A percentile compares a stretch with the other conserved stretches of the same genome.
phyloP scores from a whole-genome alignment of 768 basidiomycete species.

The Russula virescens region DNA sequence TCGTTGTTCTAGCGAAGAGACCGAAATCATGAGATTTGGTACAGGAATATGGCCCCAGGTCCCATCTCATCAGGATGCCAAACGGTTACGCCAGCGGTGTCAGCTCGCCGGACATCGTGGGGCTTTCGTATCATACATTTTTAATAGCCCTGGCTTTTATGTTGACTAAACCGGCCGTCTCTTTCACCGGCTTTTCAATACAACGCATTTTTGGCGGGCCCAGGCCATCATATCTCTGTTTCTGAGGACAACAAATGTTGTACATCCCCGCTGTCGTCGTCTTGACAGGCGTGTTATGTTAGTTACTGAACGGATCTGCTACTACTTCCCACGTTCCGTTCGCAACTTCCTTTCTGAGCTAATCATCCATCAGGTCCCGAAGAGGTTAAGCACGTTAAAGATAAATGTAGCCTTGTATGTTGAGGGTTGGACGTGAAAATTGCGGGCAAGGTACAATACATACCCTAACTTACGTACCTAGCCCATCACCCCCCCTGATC shows the following conservation, averaged over 20 bases:
- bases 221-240: neutral
- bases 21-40: conserved; percentile 12
- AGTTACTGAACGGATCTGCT: neutral
- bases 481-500: neutral
- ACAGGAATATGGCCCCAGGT: conserved; percentile 1
- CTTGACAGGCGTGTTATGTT: neutral
- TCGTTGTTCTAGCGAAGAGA: conserved; percentile 9
- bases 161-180: neutral
- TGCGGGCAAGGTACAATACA: too few species aligned
- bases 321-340: neutral
- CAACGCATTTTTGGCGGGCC: neutral
- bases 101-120: neutral
- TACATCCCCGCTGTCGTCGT: neutral
- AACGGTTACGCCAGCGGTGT: too few species aligned
- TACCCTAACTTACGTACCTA: neutral
- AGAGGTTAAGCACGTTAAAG: neutral
- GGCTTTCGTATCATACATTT: neutral
- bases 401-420: neutral
- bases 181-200: conserved; percentile 2
- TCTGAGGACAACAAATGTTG: neutral
- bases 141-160: neutral
- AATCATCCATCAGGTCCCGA: neutral
- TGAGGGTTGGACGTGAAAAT: neutral
- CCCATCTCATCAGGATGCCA: neutral
- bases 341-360: neutral